phyloP scores from a whole-genome alignment of 129 eudicot species.

The Chrysanthemum makinoi region DNA sequence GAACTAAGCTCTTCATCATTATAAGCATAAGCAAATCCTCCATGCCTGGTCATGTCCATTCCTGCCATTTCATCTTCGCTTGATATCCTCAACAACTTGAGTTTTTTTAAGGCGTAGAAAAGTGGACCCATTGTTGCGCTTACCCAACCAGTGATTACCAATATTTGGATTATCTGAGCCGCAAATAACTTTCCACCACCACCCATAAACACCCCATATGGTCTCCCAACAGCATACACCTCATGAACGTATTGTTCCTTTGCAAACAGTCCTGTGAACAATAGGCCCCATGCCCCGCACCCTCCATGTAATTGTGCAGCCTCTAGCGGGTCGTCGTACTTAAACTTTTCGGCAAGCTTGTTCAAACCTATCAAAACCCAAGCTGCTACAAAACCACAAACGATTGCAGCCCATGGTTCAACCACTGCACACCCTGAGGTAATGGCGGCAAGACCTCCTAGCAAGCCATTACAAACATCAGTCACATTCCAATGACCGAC shows the following conservation, averaged over 20 bases:
- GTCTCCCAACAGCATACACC: conserved; percentile 40
- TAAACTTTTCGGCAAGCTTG: conserved; percentile 49
- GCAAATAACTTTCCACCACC: conserved; percentile 65
- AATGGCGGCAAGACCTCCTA: conserved; percentile 69
- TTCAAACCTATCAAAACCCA: conserved; percentile 67
- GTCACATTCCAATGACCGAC: conserved; percentile 73
- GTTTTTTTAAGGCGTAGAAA: conserved; percentile 39
- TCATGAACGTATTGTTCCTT: conserved; percentile 38
- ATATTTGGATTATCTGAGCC: conserved; percentile 51
- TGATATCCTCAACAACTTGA: conserved; percentile 55
- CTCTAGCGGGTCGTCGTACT: conserved; percentile 69
- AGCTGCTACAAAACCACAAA: conserved; percentile 64
- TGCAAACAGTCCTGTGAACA: conserved; percentile 62
- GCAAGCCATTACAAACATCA: conserved; percentile 62
- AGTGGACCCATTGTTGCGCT: conserved; percentile 63
- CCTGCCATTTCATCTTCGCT: conserved; percentile 58
- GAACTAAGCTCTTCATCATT: conserved; percentile 52
- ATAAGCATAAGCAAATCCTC: conserved; percentile 64
- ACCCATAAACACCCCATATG: conserved; percentile 63
- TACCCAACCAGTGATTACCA: conserved; percentile 60
- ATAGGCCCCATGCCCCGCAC: conserved; percentile 65
- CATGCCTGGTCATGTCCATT: conserved; percentile 66
- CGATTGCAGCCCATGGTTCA: conserved; percentile 71
- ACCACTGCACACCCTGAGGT: conserved; percentile 72
- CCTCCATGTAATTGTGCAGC: conserved; percentile 77